phyloP scores from a whole-genome alignment of 306 rosid genomes.

The Hippophae gyantsensis region DNA sequence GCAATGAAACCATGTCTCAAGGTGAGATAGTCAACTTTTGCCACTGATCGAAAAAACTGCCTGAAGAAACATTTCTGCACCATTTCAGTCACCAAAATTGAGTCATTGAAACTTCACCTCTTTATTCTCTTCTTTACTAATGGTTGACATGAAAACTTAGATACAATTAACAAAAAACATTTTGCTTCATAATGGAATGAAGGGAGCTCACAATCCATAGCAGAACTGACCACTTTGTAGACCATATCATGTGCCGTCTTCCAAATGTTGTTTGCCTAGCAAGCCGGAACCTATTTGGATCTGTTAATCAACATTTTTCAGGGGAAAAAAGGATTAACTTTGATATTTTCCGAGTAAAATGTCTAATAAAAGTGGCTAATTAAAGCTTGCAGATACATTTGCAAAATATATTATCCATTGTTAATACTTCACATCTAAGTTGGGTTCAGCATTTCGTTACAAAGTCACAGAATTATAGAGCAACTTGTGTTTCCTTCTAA shows the following conservation, averaged over 20 bases:
- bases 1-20: conserved; percentile 36
- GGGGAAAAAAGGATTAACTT: not conserved
- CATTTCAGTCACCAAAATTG: conserved; percentile 8
- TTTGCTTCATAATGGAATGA: not conserved
- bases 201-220: conserved; percentile 28
- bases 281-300: conserved; percentile 32
- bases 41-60: conserved; percentile 31
- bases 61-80: conserved; percentile 40
- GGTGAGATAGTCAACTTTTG: conserved; percentile 36
- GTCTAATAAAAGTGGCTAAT: not conserved
- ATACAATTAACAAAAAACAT: not conserved
- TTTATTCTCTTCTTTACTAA: not conserved
- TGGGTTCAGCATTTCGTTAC: no score
- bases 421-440: no score
- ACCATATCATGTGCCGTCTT: conserved; percentile 25
- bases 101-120: not conserved
- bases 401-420: no score
- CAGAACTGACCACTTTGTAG: conserved; percentile 10
- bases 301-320: conserved; percentile 8
- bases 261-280: conserved; percentile 37
- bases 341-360: not conserved
- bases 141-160: not conserved
- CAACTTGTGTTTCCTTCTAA: no score
- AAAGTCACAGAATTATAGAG: no score
- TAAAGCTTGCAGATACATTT: no score